Evolutionary conservation across 306 rosid genomes (phyloP).

Genomic region (Gillenia trifoliata): DNA sequence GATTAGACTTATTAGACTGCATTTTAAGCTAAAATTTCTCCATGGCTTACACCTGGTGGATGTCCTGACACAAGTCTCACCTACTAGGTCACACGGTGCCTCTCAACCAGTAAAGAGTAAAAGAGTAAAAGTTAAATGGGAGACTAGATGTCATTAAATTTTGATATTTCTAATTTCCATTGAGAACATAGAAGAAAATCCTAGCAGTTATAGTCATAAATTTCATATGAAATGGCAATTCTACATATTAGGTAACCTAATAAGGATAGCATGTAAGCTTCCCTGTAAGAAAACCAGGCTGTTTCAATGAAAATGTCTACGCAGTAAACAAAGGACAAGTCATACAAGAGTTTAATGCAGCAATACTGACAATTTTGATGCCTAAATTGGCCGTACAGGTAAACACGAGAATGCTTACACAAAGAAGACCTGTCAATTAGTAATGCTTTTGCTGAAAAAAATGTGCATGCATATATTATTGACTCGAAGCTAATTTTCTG

Average conservation of each 20-base stretch:
- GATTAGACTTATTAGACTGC: background rate
- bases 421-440: background rate
- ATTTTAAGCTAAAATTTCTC: background rate
- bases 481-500: background rate
- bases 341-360: background rate
- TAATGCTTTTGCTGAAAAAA: background rate
- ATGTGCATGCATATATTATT: background rate
- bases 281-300: background rate
- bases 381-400: background rate
- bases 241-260: background rate
- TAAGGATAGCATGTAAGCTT: background rate
- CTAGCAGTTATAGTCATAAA: background rate
- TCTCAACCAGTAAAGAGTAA: background rate
- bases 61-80: background rate
- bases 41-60: background rate
- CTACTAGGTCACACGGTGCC: background rate
- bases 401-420: background rate
- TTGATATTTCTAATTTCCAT: background rate
- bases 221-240: background rate
- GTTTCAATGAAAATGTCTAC: background rate
- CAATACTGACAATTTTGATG: background rate
- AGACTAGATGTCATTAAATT: background rate
- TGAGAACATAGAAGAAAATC: background rate
- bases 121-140: background rate
- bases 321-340: background rate